Conservation (phyloP, 352 stramenopile genomes). For the Globisporangium megalacanthum region DNA sequence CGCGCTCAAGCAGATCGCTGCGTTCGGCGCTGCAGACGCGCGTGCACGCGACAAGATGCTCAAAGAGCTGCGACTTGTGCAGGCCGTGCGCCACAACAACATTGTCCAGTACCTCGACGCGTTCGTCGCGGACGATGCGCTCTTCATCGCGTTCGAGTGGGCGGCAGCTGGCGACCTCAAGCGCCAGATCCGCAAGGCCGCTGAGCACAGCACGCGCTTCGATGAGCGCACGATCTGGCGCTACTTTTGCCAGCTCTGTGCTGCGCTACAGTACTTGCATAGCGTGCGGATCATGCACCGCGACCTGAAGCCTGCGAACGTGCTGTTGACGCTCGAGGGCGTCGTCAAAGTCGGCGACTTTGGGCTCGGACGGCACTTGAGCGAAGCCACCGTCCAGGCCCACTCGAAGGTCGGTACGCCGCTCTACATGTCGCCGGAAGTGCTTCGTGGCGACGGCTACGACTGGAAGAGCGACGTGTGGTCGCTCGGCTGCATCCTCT, state of each 20-base stretch:
- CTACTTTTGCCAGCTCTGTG: conserved; percentile 90
- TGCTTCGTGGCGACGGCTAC: conserved; percentile 91
- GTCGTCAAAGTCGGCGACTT: conserved; percentile 88
- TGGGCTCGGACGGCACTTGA: conserved; percentile 68
- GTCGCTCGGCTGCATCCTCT: conserved; percentile 94
- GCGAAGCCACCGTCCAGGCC: conserved; percentile 75
- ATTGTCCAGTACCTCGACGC: conserved; percentile 92
- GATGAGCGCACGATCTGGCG: conserved; percentile 92
- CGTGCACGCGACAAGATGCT: conserved; percentile 89
- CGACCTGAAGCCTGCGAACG: conserved; percentile 93
- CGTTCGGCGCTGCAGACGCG: conserved; percentile 90
- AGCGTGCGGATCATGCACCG: conserved; percentile 90
- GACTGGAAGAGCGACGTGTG: conserved; percentile 96
- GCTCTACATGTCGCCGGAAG: conserved; percentile 94
- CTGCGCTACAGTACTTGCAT: conserved; percentile 87
- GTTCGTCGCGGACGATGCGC: conserved; percentile 87
- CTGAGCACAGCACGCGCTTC: conserved; percentile 78
- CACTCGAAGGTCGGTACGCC: conserved; percentile 92
- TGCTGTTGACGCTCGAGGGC: conserved; percentile 89
- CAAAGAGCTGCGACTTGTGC: conserved; percentile 80
- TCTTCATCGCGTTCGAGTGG: conserved; percentile 94
- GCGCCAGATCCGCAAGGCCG: conserved; percentile 88
- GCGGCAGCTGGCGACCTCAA: conserved; percentile 92
- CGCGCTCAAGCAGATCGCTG: conserved; percentile 92
- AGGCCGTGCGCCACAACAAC: conserved; percentile 86